Conservation (phyloP, 2,329 filamentous ascomycete species). For the Hymenotorrendiella dingleyae region DNA sequence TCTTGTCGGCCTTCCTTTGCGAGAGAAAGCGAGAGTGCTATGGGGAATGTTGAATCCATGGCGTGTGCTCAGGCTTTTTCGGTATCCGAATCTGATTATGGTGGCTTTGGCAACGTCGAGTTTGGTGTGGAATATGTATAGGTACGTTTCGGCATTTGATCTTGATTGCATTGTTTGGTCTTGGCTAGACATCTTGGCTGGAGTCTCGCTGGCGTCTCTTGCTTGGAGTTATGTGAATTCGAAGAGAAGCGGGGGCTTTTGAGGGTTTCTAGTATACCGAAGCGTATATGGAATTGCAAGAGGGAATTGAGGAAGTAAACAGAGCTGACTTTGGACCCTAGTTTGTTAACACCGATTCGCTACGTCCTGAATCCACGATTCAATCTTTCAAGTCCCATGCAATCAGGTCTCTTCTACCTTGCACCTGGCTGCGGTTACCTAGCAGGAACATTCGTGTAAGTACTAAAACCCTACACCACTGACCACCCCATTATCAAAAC, state of each 20-base stretch:
- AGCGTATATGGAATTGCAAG: too few relatives aligned
- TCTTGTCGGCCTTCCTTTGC: slow-evolving; percentile 46
- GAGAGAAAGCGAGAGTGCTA: slow-evolving; percentile 47
- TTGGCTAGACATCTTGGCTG: too few relatives aligned
- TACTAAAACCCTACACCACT: too few relatives aligned
- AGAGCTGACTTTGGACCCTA: too few relatives aligned
- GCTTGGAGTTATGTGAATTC: too few relatives aligned
- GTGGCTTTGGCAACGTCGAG: slow-evolving; percentile 53
- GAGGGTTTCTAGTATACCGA: too few relatives aligned
- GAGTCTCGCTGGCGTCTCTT: too few relatives aligned
- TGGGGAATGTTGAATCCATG: slow-evolving; percentile 61
- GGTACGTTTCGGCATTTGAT: too few relatives aligned
- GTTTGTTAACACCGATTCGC: slow-evolving; percentile 64
- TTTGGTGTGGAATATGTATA: slow-evolving; percentile 73
- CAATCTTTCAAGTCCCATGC: slow-evolving; percentile 57
- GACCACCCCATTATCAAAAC: too few relatives aligned
- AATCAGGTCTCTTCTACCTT: slow-evolving; percentile 68
- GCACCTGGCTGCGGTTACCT: slow-evolving; percentile 67
- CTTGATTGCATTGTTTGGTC: too few relatives aligned
- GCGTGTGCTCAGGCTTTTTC: slow-evolving; percentile 56
- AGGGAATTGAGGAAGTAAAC: too few relatives aligned
- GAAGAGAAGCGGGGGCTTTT: too few relatives aligned
- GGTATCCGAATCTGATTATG: slow-evolving; percentile 63
- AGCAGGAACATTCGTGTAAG: slow-evolving; percentile 61
- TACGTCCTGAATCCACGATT: slow-evolving; percentile 73